These are phyloP conservation scores for Penicillium malachiteum DNA, from an alignment of 495 filamentous ascomycete species.

Conservation along the genomic window DNA sequence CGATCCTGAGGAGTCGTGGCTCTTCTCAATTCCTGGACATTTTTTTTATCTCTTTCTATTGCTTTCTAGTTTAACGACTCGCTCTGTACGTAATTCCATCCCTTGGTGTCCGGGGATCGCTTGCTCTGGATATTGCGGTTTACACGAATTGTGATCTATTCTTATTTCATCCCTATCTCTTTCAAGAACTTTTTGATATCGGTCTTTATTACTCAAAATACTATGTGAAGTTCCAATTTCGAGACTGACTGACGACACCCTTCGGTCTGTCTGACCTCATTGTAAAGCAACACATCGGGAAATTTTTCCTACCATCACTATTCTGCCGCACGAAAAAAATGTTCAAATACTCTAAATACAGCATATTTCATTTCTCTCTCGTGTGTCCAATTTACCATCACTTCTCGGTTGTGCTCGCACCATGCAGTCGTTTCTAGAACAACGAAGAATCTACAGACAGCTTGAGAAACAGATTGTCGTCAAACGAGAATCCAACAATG, in stretches of 20 bases:
- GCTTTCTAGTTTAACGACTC: conserved; percentile 8
- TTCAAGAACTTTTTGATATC: not conserved
- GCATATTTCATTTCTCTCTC: not conserved
- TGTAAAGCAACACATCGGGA: conserved; percentile 2
- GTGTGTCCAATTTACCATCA: not conserved
- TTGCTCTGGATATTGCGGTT: conserved; percentile 12
- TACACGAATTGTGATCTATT: conserved; percentile 19
- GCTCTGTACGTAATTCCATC: conserved; percentile 25
- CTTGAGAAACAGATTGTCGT: conserved; percentile 31
- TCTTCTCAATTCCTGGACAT: not conserved
- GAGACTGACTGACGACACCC: conserved; percentile 5
- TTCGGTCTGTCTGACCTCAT: conserved; percentile 21
- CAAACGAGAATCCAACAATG: conserved; percentile 11
- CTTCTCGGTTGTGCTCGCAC: not conserved
- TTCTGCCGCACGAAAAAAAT: too few relatives aligned
- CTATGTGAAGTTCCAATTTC: not conserved
- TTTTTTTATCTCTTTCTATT: not conserved
- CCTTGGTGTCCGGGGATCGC: conserved; percentile 16
- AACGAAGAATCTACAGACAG: conserved; percentile 34
- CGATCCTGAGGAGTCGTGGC: not conserved
- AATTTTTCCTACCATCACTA: not conserved
- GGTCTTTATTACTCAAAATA: not conserved
- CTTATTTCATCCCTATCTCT: conserved; percentile 7
- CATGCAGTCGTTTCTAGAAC: conserved; percentile 38
- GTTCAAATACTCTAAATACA: too few relatives aligned